These are phyloP conservation scores for Saccharomycopsis malanga DNA, from an alignment of 805 yeast genomes.

Conservation along the genomic window DNA sequence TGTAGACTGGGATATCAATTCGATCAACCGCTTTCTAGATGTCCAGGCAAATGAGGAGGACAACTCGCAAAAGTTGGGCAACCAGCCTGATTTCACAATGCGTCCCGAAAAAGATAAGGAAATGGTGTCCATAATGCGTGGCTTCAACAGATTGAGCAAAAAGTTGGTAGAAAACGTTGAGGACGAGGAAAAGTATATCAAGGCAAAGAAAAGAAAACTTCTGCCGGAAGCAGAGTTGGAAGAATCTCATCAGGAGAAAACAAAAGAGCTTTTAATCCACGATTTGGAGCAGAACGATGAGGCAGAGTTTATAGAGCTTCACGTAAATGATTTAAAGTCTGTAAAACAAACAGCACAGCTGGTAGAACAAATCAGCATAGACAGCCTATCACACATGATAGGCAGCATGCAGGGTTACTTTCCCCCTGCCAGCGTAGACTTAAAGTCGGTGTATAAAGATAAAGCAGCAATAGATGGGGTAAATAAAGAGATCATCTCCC, in stretches of 20 bases:
- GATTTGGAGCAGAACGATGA: constrained; percentile 45
- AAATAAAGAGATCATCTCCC: constrained; percentile 10
- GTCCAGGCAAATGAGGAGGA: constrained; percentile 76
- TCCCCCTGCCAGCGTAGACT: constrained; percentile 6
- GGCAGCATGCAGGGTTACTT: constrained; percentile 1
- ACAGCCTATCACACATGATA: background rate
- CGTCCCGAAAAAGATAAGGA: constrained; percentile 41
- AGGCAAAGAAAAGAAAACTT: constrained; percentile 23
- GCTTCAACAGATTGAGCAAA: constrained; percentile 83
- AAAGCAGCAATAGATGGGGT: constrained; percentile 30
- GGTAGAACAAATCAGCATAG: background rate
- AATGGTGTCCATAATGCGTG: constrained; percentile 66
- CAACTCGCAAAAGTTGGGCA: constrained; percentile 68
- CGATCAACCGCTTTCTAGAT: constrained; percentile 58
- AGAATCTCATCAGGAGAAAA: constrained; percentile 32
- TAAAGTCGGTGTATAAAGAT: constrained; percentile 20
- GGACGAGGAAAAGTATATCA: constrained; percentile 33
- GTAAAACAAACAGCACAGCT: background rate
- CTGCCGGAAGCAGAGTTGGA: constrained; percentile 30
- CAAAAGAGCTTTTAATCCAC: constrained; percentile 40
- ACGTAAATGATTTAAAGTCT: constrained; percentile 26
- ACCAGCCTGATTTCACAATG: constrained; percentile 88
- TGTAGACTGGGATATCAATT: constrained; percentile 29
- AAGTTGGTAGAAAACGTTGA: constrained; percentile 62
- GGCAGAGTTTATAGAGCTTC: constrained; percentile 47